Evolutionary conservation across 768 basidiomycete species (phyloP), one percentile per base, ranked within the genome.

Genomic region (Leccinum rimulosum): DNA sequence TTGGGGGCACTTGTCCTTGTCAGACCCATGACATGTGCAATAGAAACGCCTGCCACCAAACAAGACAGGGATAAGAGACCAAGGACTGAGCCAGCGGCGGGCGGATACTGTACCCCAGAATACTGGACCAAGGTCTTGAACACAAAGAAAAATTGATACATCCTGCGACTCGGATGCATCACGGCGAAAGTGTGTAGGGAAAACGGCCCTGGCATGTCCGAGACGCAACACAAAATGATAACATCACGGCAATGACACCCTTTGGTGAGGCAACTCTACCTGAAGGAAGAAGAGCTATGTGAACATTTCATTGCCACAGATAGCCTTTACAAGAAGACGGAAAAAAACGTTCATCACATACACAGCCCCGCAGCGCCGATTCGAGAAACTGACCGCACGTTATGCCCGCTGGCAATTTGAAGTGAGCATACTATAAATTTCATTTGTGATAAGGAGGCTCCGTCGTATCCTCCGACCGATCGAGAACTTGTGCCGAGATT

Each of bases 401-500:
- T 62, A 49, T 51, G 19, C 30, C 50, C 49, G n/a, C 30, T 47
- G 47, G 40, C 30, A 33, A 60, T 57, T 57, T 49, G 57, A 38
- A 58, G 52, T 56, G 12, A 27, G 6, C 14, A 56, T 35, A 52
- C 59, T 59, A 50, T 60, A 52, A 52, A 40, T 35, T 65, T 70
- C 66, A 68, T 68, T 61, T 54, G 40, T 31, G 53, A 55, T 54
- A 52, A 54, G 50, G 25, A 35, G 31, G 40, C 36, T 54, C 55
- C 47, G 52, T 51, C 58, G 48, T 49, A 49, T 63, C 61, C 47
- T 59, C 43, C 50, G 31, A 57, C 54, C 25, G 67, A 70, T 71
- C 56, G 65, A 68, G 49, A 59, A 36, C 25, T 58, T 59, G 14
- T 35, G 59, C 62, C 68, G 36, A 68, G 69, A 69, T 70, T 55